These are phyloP conservation scores for Rubia yunnanensis DNA, from an alignment of 257 asterid species.

Conservation along the genomic window DNA sequence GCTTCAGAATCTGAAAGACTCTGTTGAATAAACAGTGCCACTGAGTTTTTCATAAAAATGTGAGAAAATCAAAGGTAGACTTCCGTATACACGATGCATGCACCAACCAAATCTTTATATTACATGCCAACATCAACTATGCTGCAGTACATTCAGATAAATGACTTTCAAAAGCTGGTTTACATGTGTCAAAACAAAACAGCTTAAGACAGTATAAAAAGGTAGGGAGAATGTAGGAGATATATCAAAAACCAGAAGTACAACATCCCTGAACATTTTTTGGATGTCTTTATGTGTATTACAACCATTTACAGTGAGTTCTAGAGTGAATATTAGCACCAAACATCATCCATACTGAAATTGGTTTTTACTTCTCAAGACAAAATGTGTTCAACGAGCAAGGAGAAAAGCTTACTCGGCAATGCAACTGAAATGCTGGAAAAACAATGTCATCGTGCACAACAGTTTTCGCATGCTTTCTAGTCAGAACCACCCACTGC, in stretches of 20 bases:
- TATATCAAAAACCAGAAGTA: neutral
- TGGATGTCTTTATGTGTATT: neutral
- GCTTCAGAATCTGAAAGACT: neutral
- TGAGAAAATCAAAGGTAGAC: neutral
- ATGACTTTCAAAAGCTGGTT: neutral
- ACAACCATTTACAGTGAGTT: neutral
- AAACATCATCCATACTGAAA: neutral
- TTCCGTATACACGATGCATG: neutral
- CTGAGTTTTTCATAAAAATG: neutral
- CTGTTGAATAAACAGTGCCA: neutral
- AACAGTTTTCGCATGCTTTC: constrained; percentile 80
- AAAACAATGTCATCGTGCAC: constrained; percentile 68
- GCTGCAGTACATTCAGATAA: neutral
- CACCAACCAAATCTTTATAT: neutral
- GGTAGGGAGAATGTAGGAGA: neutral
- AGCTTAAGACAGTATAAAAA: neutral
- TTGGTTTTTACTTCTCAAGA: neutral
- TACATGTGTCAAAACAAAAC: neutral
- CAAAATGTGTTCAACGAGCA: too few species aligned
- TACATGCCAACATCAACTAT: neutral
- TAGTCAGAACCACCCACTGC: constrained; percentile 94
- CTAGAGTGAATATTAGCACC: neutral
- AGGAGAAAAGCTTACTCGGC: constrained; percentile 60
- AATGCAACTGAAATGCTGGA: constrained; percentile 74
- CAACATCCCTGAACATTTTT: neutral